Conservation (phyloP, 345 rosid genomes). For the Gossypium australe region DNA sequence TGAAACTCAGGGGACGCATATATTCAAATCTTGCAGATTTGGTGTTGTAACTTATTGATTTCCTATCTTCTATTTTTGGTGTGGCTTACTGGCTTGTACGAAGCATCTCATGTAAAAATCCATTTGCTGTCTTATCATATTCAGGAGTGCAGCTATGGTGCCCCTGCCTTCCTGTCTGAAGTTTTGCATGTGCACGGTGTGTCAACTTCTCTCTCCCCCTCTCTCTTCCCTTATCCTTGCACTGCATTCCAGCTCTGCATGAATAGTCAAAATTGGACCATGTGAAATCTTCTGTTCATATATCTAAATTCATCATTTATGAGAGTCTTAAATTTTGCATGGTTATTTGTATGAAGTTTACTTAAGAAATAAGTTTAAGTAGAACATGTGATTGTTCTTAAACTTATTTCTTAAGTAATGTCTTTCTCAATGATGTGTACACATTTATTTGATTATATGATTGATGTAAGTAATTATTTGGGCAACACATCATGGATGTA, state of each 20-base stretch:
- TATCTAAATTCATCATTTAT: not conserved
- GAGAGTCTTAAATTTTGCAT: not conserved
- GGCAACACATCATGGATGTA: not conserved
- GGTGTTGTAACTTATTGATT: not conserved
- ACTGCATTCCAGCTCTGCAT: slow-evolving; percentile 2
- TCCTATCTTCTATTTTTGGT: not conserved
- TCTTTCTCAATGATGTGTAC: not conserved
- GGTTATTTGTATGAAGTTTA: not conserved
- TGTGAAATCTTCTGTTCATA: not conserved
- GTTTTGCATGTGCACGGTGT: slow-evolving; percentile 11
- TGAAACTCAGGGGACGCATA: not conserved
- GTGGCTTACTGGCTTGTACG: not conserved
- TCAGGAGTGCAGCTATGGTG: not conserved
- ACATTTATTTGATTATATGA: not conserved
- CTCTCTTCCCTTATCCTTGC: not conserved
- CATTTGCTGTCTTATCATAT: slow-evolving; percentile 14
- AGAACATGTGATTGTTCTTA: no score
- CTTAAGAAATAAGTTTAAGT: not conserved
- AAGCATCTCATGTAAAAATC: slow-evolving; percentile 4
- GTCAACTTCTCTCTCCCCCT: not conserved
- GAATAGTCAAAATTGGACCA: not conserved
- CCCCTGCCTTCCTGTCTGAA: not conserved
- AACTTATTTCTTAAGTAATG: no score
- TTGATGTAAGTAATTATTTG: not conserved
- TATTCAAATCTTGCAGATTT: not conserved